Evolutionary conservation across 1,284 basidiomycete species (phyloP).

Genomic region (Cutaneotrichosporon dermatis): DNA sequence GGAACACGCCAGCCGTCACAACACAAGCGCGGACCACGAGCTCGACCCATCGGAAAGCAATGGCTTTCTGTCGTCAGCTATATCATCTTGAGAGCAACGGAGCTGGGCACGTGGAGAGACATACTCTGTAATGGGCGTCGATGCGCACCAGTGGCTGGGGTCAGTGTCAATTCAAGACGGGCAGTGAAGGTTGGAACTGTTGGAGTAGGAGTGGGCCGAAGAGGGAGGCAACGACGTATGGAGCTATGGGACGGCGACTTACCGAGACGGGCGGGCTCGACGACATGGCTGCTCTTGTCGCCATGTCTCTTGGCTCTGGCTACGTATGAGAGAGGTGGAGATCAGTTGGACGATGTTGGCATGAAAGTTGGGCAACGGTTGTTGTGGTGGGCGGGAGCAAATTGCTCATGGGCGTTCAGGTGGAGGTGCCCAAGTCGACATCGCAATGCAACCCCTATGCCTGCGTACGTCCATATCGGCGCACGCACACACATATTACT

Average conservation of each 20-base stretch:
- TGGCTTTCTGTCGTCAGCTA: constrained; percentile 27
- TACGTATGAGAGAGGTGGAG: neutral
- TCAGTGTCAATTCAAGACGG: too few species aligned
- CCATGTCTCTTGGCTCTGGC: neutral
- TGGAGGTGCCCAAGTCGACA: neutral
- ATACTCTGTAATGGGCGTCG: constrained; percentile 29
- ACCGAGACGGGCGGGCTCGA: too few species aligned
- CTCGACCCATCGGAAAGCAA: constrained; percentile 29
- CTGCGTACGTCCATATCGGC: too few species aligned
- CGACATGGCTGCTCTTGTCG: neutral
- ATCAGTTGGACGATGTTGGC: neutral
- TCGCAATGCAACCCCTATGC: too few species aligned
- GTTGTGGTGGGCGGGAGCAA: neutral
- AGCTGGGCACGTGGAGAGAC: too few species aligned
- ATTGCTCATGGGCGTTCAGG: neutral
- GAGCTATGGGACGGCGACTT: too few species aligned
- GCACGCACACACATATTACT: too few species aligned
- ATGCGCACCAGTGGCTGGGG: constrained; percentile 24
- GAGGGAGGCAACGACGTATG: too few species aligned
- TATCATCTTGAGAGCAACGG: too few species aligned
- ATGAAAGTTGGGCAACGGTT: neutral
- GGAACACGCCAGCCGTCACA: constrained; percentile 12
- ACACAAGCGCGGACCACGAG: constrained; percentile 14
- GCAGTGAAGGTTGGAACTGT: too few species aligned
- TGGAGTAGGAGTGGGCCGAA: too few species aligned